phyloP scores from a whole-genome alignment of 2,329 filamentous ascomycete genomes.

The Hypoxylon sp. region DNA sequence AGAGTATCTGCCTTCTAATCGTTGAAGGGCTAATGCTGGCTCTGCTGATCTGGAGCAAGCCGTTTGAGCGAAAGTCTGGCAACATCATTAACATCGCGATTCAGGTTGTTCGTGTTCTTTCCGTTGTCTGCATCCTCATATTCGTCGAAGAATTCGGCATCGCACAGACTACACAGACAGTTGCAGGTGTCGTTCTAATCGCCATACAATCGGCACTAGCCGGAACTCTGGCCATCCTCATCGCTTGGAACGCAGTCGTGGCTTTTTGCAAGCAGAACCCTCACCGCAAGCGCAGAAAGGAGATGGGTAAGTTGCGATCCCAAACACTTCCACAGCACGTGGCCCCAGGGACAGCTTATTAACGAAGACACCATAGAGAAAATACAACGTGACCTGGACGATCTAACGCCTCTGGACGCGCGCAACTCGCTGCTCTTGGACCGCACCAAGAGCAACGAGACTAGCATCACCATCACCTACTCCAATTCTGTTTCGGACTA shows the following conservation, averaged over 20 bases:
- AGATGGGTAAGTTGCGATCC: slow-evolving; percentile 76
- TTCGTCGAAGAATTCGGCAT: slow-evolving; percentile 96
- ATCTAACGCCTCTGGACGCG: slow-evolving; percentile 86
- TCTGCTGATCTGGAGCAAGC: slow-evolving; percentile 85
- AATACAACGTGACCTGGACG: slow-evolving; percentile 80
- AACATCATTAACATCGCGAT: slow-evolving; percentile 96
- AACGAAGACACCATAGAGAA: slow-evolving; percentile 79
- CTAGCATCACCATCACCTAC: slow-evolving; percentile 59
- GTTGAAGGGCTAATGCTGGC: slow-evolving; percentile 85
- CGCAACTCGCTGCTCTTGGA: slow-evolving; percentile 87
- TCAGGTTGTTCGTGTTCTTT: slow-evolving; percentile 88
- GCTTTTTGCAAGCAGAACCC: slow-evolving; percentile 89
- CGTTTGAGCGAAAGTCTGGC: slow-evolving; percentile 86
- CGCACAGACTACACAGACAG: slow-evolving; percentile 90
- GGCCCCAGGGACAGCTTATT: slow-evolving; percentile 54
- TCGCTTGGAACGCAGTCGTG: slow-evolving; percentile 89
- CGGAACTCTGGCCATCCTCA: slow-evolving; percentile 85
- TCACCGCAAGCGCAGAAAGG: slow-evolving; percentile 88
- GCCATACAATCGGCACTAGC: slow-evolving; percentile 90
- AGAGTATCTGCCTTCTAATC: slow-evolving; percentile 82
- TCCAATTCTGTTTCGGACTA: slow-evolving; percentile 55
- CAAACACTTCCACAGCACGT: slow-evolving; percentile 21
- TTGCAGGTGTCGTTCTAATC: slow-evolving; percentile 93
- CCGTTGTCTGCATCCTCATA: slow-evolving; percentile 87
- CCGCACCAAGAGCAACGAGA: slow-evolving; percentile 56